A percentile compares a stretch with the other conserved stretches of the same genome.
Conservation (phyloP, 495 filamentous ascomycete genomes). For the Trichodelitschia bisporula region DNA sequence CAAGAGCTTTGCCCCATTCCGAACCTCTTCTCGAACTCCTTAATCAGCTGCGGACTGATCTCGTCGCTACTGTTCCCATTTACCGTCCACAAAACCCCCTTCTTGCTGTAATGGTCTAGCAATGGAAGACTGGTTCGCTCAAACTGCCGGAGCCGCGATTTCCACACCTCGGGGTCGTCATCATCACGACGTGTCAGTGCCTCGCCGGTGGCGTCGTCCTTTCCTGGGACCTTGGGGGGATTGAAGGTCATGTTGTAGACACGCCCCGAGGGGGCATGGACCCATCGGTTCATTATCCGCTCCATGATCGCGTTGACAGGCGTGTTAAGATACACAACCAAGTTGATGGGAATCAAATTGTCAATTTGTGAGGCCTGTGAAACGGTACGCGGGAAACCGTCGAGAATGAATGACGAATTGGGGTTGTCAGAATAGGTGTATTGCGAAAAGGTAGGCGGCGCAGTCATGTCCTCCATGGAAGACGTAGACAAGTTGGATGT, state of each 20-base stretch:
- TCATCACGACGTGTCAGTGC: conserved; percentile 56
- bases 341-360: conserved; percentile 64
- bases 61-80: conserved; percentile 75
- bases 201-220: conserved; percentile 84
- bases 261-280: conserved; percentile 75
- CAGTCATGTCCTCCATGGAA: conserved; percentile 3
- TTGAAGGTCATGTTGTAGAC: conserved; percentile 92
- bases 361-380: conserved; percentile 56
- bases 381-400: conserved; percentile 84
- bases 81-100: conserved; percentile 73
- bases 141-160: conserved; percentile 51
- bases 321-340: conserved; percentile 47
- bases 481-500: conserved; percentile 13
- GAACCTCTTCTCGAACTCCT: conserved; percentile 61
- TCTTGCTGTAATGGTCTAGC: conserved; percentile 66
- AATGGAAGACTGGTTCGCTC: conserved; percentile 66
- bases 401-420: conserved; percentile 72
- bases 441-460: conserved; percentile 5
- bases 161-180: conserved; percentile 71
- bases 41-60: conserved; percentile 65
- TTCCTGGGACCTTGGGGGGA: conserved; percentile 49
- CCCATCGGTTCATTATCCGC: conserved; percentile 75
- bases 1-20: conserved; percentile 1
- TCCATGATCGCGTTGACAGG: conserved; percentile 60
- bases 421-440: conserved; percentile 34